Base-by-base conservation (phyloP, 768 basidiomycete species). In the Serendipita indica region DNA sequence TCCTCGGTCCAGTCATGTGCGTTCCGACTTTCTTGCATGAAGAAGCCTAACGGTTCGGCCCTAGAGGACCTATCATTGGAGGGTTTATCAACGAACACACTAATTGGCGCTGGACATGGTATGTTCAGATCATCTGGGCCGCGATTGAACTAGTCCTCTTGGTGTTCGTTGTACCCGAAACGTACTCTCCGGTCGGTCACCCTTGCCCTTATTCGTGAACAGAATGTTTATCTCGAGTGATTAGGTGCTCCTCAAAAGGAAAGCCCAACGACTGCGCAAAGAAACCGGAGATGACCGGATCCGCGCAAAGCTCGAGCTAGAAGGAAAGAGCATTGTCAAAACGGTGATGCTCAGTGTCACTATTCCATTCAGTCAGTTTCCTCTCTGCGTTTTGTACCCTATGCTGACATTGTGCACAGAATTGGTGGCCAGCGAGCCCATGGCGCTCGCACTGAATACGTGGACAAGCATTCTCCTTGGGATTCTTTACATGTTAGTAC, bases 61-160 rank as follows among this genome's bases (percentile, higher is more conserved):
- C 28, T 41, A 43, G 30, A 4, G 63, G 69, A 14, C 67, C 68
- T 1, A 56, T 68, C 25, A 20, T 54, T 27, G 49, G 22, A 5
- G 78, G 83, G 18, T 86, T 87, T 67, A 83, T 89, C 64, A 86
- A 84, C 64, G 77, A 85, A 78, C 72, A 82, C 63, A 61, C 75
- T 1, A 64, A 75, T 45, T 86, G 84, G 85, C 70, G 84, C 60
- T 90, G 87, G 88, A 86, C 86, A 0, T 91, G 82, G 69, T 79
- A 81, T 59, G 69, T 84, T 14, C 67, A 83, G 59, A 61, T 82
- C 1, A 84, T 84, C 20, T 91, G 88, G 89, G 73, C 77, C 0
- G 79, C 77, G 49, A 69, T 69, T 2, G 75, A 86, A 66, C 68
- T 74, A 6, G 52, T 77, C 5, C 70, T 77, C 0, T 69, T 90